Evolutionary conservation across 331 rosid species (phyloP).

Genomic region (Prunus yedoensis): DNA sequence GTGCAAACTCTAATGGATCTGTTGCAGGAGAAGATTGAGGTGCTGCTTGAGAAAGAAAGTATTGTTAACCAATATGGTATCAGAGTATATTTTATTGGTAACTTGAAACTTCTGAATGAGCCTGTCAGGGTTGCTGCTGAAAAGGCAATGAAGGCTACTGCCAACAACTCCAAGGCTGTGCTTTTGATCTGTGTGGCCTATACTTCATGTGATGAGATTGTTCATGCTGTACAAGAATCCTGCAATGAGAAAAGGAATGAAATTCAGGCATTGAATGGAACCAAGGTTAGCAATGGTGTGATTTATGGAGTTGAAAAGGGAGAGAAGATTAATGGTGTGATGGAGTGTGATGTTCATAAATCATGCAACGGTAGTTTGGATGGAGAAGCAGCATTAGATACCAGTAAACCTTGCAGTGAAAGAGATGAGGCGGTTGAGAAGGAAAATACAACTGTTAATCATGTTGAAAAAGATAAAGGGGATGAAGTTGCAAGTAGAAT

Average conservation of each 20-base stretch:
- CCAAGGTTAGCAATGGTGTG: conserved; percentile 25
- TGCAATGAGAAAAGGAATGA: conserved; percentile 43
- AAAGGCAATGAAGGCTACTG: conserved; percentile 50
- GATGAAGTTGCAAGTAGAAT: conserved; percentile 25
- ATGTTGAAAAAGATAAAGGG: background rate
- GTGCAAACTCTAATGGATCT: conserved; percentile 50
- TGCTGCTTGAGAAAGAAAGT: conserved; percentile 35
- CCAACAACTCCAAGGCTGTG: conserved; percentile 32
- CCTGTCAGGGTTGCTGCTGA: conserved; percentile 49
- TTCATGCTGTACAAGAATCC: conserved; percentile 44
- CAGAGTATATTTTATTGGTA: conserved; percentile 46
- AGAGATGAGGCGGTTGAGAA: conserved; percentile 12
- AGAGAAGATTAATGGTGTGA: conserved; percentile 30
- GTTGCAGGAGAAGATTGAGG: conserved; percentile 50
- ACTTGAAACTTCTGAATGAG: conserved; percentile 43
- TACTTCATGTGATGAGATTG: conserved; percentile 49
- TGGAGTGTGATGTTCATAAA: too few species aligned
- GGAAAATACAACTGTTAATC: background rate
- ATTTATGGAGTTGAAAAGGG: conserved; percentile 15
- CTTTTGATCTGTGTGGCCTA: conserved; percentile 54
- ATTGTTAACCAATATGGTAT: conserved; percentile 35
- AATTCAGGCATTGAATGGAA: conserved; percentile 22
- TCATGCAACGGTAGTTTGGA: conserved; percentile 6
- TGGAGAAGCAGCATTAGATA: conserved; percentile 1
- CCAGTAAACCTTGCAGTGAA: background rate